Percentiles rank a stretch among this genome's conserved stretches.
These are phyloP conservation scores for Axilococcus clingmanii DNA, from an alignment of 139 green algal species.

Conservation along the genomic window DNA sequence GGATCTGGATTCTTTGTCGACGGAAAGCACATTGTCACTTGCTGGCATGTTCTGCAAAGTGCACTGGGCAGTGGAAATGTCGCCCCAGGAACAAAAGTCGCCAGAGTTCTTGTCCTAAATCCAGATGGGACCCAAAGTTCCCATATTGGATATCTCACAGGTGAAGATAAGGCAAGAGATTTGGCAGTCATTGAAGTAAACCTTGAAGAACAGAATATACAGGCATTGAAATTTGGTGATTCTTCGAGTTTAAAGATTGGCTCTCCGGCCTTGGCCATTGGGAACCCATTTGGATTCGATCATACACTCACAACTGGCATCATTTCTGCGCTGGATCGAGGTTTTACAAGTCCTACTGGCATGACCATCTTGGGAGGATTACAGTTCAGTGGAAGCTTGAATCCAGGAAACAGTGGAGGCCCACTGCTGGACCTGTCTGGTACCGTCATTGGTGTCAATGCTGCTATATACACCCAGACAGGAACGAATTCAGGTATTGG, in stretches of 20 bases:
- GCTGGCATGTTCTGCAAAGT: conserved; percentile 45
- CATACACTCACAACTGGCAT: conserved; percentile 47
- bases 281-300: conserved; percentile 57
- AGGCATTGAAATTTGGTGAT: conserved; percentile 35
- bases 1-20: conserved; percentile 74
- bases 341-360: conserved; percentile 49
- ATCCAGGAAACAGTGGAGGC: conserved; percentile 48
- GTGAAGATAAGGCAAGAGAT: conserved; percentile 50
- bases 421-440: conserved; percentile 60
- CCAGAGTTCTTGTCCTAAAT: conserved; percentile 52
- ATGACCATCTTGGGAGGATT: conserved; percentile 56
- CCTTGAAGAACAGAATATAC: conserved; percentile 23
- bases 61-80: too few species aligned
- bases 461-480: conserved; percentile 76
- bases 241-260: conserved; percentile 47
- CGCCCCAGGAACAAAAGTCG: conserved; percentile 22
- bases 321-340: conserved; percentile 40
- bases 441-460: conserved; percentile 38
- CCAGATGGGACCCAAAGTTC: conserved; percentile 44
- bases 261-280: conserved; percentile 60
- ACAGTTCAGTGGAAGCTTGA: conserved; percentile 64
- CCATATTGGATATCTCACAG: conserved; percentile 51
- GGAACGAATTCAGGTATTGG: conserved; percentile 55
- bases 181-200: conserved; percentile 54
- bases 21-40: conserved; percentile 66